These are phyloP conservation scores for Auriscalpium microsporum DNA, from an alignment of 768 basidiomycete genomes.

Conservation along the genomic window DNA sequence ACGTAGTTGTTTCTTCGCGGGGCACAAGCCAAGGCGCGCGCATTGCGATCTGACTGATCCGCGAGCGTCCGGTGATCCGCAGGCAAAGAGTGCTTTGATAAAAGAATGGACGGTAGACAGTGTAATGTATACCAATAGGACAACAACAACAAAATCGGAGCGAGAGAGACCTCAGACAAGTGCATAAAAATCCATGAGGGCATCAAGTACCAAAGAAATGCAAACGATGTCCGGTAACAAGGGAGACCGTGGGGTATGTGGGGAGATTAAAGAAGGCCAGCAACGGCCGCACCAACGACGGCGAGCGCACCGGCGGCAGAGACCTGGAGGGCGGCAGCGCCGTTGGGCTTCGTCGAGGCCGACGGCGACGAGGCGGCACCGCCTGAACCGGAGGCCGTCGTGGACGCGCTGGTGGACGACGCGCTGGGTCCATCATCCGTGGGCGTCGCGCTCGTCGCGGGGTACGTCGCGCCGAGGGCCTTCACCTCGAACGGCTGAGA, in stretches of 20 bases:
- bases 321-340: constrained; percentile 2
- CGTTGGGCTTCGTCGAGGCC: not conserved
- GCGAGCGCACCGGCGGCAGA: constrained; percentile 8
- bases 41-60: not conserved
- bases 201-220: not conserved
- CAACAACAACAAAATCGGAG: not conserved
- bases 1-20: constrained; percentile 8
- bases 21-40: not conserved
- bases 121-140: not conserved
- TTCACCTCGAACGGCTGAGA: constrained; percentile 56
- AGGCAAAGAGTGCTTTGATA: constrained; percentile 6
- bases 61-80: not conserved
- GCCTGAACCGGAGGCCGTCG: not conserved
- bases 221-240: not conserved
- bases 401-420: not conserved
- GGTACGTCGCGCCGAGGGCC: constrained; percentile 44
- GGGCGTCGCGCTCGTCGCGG: constrained; percentile 29
- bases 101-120: constrained; percentile 13
- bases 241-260: too few relatives aligned
- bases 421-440: constrained; percentile 16
- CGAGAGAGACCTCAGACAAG: not conserved
- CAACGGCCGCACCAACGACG: constrained; percentile 8
- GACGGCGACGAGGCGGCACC: not conserved
- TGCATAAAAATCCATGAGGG: not conserved
- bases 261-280: constrained; percentile 9